phyloP scores from a whole-genome alignment of 2,329 filamentous ascomycete species.

The Penicillium sp. region DNA sequence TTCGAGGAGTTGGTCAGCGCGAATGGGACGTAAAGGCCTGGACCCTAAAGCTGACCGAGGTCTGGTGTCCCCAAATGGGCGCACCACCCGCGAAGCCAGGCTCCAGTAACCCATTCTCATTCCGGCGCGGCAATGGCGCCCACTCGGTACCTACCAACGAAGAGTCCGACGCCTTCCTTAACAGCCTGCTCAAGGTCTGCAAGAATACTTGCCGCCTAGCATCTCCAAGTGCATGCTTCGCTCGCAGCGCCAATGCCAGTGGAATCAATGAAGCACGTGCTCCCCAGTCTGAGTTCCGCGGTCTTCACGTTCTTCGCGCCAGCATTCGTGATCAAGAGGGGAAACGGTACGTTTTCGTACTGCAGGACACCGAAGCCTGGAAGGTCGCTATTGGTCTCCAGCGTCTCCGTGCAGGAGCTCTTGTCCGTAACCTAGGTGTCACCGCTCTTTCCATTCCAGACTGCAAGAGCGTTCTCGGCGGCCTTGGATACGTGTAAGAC shows the following conservation, averaged over 20 bases:
- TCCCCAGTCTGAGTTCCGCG: constrained; percentile 41
- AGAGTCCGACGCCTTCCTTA: constrained; percentile 66
- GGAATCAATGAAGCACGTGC: constrained; percentile 20
- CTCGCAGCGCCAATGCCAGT: constrained; percentile 24
- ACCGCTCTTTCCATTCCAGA: constrained; percentile 52
- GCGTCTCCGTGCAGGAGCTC: constrained; percentile 56
- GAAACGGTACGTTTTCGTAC: constrained; percentile 62
- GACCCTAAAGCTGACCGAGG: constrained; percentile 91
- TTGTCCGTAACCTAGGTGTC: constrained; percentile 57
- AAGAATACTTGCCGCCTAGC: constrained; percentile 62
- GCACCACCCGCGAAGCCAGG: constrained; percentile 37
- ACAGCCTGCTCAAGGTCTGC: constrained; percentile 64
- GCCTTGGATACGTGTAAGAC: constrained; percentile 40
- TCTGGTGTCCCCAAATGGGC: constrained; percentile 70
- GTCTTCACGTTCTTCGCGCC: constrained; percentile 59
- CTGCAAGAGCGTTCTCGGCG: constrained; percentile 41
- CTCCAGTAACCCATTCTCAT: constrained; percentile 33
- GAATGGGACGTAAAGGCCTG: constrained; percentile 99
- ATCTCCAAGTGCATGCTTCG: constrained; percentile 41
- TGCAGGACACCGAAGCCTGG: constrained; percentile 62
- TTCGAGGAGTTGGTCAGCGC: constrained; percentile 84
- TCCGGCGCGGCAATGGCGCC: constrained; percentile 47
- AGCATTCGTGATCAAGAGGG: constrained; percentile 61
- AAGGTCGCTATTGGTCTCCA: constrained; percentile 62
- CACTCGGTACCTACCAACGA: constrained; percentile 59